Evolutionary conservation across 495 filamentous ascomycete genomes (phyloP), one percentile per base, ranked within the genome.

Genomic region (Xylaria sp.): DNA sequence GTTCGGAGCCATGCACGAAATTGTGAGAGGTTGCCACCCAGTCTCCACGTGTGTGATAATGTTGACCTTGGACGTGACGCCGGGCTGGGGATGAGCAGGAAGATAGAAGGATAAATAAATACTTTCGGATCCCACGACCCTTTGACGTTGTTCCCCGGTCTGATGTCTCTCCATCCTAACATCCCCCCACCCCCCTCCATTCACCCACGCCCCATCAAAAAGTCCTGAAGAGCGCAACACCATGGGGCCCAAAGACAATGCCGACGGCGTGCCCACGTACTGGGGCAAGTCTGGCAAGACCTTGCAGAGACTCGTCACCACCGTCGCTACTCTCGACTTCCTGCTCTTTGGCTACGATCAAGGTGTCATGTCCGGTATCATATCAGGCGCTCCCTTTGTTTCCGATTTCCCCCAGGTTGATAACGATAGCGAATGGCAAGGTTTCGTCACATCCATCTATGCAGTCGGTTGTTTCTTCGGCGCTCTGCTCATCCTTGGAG

Each of bases 381-480:
- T 85, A 41, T 76, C 80, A 11, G 78, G 81, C 8, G 70, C 72
- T 31, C 80, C 78, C 15, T 85, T 83, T 64, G 75, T 71, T 19
- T 71, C 67, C 14, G 79, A 80, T 67, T 83, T 81, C 67, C 79
- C 78, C 33, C 81, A 84, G 21, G 82, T 82, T 1, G 65, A 81
- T 17, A 71, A 71, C 15, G 71, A 80, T 43, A 74, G 76, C 67
- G 74, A 67, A 19, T 92, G 90, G 87, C 90, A 93, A 77, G 92
- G 91, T 41, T 88, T 92, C 68, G 90, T 94, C 24, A 92, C 90
- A 1, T 91, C 92, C 11, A 91, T 95, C 50, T 95, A 93, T 75
- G 75, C 77, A 9, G 77, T 77, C 48, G 90, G 91, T 41, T 93
- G 90, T 75, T 92, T 93, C 79, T 79, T 87, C 44, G 90, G 91